Evolutionary conservation across 1,284 basidiomycete genomes (phyloP).

Genomic region (Microbotryum saponariae): DNA sequence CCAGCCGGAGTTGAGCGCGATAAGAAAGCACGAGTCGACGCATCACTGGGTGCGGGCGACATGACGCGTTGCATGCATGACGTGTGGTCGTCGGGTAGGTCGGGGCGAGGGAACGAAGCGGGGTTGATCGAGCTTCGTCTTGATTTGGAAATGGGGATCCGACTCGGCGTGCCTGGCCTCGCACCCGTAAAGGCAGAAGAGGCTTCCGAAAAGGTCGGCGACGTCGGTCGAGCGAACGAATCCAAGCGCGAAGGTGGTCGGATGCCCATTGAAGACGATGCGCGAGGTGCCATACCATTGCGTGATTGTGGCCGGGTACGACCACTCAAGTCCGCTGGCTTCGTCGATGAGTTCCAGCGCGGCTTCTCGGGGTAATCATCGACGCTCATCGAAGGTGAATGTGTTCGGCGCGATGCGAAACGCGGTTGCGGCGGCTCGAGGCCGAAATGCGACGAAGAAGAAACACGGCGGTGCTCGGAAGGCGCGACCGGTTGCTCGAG

Average conservation of each 20-base stretch:
- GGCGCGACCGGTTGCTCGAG: too few species aligned
- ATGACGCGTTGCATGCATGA: conserved; percentile 54
- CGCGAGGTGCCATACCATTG: conserved; percentile 47
- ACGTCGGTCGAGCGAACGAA: conserved; percentile 10
- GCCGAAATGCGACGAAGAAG: too few species aligned
- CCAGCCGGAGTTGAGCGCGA: conserved; percentile 40
- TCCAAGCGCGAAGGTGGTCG: conserved; percentile 6
- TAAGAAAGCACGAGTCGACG: conserved; percentile 33
- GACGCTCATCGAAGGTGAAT: conserved; percentile 6
- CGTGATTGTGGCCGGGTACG: conserved; percentile 38
- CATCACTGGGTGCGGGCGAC: conserved; percentile 51
- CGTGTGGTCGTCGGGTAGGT: conserved; percentile 31
- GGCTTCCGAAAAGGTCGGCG: conserved; percentile 31
- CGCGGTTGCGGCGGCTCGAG: too few species aligned
- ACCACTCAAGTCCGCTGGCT: conserved; percentile 42
- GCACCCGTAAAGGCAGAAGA: conserved; percentile 19
- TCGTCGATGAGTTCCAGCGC: conserved; percentile 71
- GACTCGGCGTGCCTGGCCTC: conserved; percentile 29
- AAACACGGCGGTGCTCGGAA: too few species aligned
- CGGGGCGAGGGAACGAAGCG: conserved; percentile 5
- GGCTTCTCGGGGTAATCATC: conserved; percentile 42
- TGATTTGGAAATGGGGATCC: conserved; percentile 29
- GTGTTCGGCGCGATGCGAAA: background rate
- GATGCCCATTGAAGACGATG: conserved; percentile 32
- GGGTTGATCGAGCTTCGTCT: conserved; percentile 11